Percentiles rank a stretch among this genome's conserved stretches.
phyloP scores from a whole-genome alignment of 2,329 filamentous ascomycete genomes.

The Fusarium sp. region DNA sequence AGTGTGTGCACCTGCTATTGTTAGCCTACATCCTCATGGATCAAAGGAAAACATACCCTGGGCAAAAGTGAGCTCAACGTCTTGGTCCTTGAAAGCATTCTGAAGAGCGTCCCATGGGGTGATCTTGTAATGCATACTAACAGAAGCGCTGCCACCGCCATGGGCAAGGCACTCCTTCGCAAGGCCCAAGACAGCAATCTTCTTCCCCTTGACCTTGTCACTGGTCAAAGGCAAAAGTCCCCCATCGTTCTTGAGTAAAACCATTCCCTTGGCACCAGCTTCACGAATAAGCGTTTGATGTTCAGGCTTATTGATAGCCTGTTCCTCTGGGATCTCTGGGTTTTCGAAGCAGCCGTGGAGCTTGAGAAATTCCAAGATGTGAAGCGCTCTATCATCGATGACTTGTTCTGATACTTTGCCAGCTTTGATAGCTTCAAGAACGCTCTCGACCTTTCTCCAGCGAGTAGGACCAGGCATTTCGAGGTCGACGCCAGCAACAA shows the following conservation, averaged over 20 bases:
- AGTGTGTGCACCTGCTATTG: conserved; percentile 7
- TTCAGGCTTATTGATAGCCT: conserved; percentile 40
- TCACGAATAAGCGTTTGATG: conserved; percentile 54
- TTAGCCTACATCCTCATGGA: background rate
- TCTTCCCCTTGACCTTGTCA: conserved; percentile 36
- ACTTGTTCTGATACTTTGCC: conserved; percentile 8
- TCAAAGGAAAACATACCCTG: background rate
- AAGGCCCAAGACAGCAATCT: conserved; percentile 43
- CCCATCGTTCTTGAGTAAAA: conserved; percentile 70
- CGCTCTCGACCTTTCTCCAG: conserved; percentile 11
- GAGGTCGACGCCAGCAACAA: conserved; percentile 35
- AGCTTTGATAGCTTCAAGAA: conserved; percentile 8
- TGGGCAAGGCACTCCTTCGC: conserved; percentile 40
- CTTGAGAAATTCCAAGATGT: conserved; percentile 8
- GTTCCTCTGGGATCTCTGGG: conserved; percentile 13
- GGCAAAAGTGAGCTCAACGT: conserved; percentile 37
- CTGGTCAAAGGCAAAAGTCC: conserved; percentile 64
- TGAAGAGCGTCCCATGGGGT: conserved; percentile 43
- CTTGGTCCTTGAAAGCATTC: conserved; percentile 25
- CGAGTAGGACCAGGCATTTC: conserved; percentile 47
- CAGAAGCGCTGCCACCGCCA: conserved; percentile 30
- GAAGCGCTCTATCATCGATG: conserved; percentile 3
- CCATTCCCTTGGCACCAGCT: conserved; percentile 48
- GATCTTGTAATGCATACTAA: conserved; percentile 45
- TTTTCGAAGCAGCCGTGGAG: conserved; percentile 12